Conservation (phyloP, 2,329 filamentous ascomycete genomes). For the Monosporascus sp. region DNA sequence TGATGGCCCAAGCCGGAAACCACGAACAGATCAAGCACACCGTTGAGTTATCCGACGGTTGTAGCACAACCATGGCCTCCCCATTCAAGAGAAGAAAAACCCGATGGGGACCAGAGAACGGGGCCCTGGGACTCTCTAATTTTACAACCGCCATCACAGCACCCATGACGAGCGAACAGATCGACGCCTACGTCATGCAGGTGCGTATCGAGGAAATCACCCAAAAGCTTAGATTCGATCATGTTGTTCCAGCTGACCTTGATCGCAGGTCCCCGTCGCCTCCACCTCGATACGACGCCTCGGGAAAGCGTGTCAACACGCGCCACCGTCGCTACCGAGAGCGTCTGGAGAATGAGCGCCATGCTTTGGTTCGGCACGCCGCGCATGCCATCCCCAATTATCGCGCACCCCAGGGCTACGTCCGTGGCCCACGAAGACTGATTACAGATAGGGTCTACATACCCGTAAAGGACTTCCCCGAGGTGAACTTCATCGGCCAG, state of each 20-base stretch:
- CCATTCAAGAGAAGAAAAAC: not conserved
- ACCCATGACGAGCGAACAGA: slow-evolving; percentile 70
- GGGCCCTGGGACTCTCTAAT: not conserved
- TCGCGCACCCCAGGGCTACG: slow-evolving; percentile 71
- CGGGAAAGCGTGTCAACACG: slow-evolving; percentile 75
- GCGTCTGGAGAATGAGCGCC: slow-evolving; percentile 71
- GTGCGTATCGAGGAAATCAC: slow-evolving; percentile 77
- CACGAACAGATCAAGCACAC: not conserved
- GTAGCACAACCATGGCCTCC: not conserved
- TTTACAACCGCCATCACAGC: slow-evolving; percentile 3
- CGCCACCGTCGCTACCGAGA: slow-evolving; percentile 73
- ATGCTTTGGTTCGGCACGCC: slow-evolving; percentile 72
- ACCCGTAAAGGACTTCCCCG: slow-evolving; percentile 77
- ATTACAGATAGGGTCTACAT: slow-evolving; percentile 82
- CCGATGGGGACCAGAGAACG: not conserved
- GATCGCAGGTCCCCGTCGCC: slow-evolving; percentile 73
- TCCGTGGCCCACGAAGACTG: slow-evolving; percentile 60
- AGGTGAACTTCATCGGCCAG: slow-evolving; percentile 86
- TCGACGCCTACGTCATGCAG: slow-evolving; percentile 72
- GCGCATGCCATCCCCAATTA: slow-evolving; percentile 78
- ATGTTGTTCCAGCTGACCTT: slow-evolving; percentile 68
- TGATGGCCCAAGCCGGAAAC: too few relatives aligned
- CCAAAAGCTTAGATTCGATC: slow-evolving; percentile 73
- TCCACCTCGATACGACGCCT: slow-evolving; percentile 73
- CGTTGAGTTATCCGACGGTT: not conserved